A percentile compares a stretch with the other conserved stretches of the same genome.
phyloP scores from a whole-genome alignment of 768 basidiomycete genomes.

The Tremella fuciformis region DNA sequence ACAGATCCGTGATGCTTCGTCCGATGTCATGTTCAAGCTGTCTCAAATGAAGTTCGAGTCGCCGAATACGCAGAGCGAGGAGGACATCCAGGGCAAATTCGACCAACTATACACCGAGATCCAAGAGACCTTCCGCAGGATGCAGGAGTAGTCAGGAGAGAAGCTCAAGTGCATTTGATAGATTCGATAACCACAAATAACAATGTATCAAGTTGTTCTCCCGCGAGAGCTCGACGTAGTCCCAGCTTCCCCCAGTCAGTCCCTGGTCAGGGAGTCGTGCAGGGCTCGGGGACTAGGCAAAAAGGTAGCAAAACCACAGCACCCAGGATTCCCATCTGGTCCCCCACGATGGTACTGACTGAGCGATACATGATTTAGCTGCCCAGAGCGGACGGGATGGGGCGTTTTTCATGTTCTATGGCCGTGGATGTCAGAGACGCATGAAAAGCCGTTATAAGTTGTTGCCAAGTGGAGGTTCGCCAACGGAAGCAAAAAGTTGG shows the following conservation, averaged over 20 bases:
- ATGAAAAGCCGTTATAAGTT: too few relatives aligned
- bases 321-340: constrained; percentile 41
- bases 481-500: constrained; percentile 7
- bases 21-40: constrained; percentile 92
- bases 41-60: constrained; percentile 99
- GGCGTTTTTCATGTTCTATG: constrained; percentile 37
- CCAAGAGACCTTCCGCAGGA: constrained; percentile 70
- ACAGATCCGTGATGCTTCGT: constrained; percentile 78
- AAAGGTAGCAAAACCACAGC: constrained; percentile 30
- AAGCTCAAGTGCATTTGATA: too few relatives aligned
- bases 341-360: constrained; percentile 41
- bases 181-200: too few relatives aligned
- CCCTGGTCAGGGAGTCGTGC: too few relatives aligned
- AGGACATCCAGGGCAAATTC: constrained; percentile 73
- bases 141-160: constrained; percentile 46
- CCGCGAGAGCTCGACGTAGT: too few relatives aligned
- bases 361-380: constrained; percentile 34
- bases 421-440: constrained; percentile 25
- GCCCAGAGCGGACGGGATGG: constrained; percentile 42
- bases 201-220: too few relatives aligned
- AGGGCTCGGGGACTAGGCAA: too few relatives aligned
- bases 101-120: constrained; percentile 80
- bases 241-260: too few relatives aligned
- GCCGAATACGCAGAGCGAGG: constrained; percentile 80
- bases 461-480: background rate